Conservation (phyloP, 1,139 yeast species). For the Debaryomyces coudertii region DNA sequence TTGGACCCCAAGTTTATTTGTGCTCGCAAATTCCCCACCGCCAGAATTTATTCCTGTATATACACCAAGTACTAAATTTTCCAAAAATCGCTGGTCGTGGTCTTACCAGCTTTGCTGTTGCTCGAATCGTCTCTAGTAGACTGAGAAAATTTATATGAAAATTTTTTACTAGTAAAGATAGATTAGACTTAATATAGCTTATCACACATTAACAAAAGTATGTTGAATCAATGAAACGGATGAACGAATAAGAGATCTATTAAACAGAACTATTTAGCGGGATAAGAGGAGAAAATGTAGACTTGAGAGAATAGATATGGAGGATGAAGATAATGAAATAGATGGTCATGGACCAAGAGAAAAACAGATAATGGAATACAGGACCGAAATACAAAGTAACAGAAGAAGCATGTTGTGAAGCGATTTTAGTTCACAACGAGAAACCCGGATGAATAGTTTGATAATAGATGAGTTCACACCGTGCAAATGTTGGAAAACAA, state of each 20-base stretch:
- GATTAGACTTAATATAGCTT: conserved; percentile 9
- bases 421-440: no score
- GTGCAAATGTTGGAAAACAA: not conserved
- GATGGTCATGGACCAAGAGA: not conserved
- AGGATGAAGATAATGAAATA: not conserved
- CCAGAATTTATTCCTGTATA: not conserved
- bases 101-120: not conserved
- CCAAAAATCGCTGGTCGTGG: conserved; percentile 3
- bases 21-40: not conserved
- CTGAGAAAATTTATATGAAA: conserved; percentile 9
- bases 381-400: not conserved
- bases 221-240: conserved; percentile 8
- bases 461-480: not conserved
- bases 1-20: conserved; percentile 17
- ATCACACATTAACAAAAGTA: conserved; percentile 16
- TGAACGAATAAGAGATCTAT: not conserved
- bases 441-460: not conserved
- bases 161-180: conserved; percentile 6
- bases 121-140: conserved; percentile 3
- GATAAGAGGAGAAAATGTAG: not conserved
- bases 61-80: not conserved
- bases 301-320: not conserved
- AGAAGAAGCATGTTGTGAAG: not conserved
- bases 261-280: conserved; percentile 1
- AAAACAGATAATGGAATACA: not conserved